These are phyloP conservation scores for Hypoxylon trugodes DNA, from an alignment of 495 filamentous ascomycete species.

Conservation along the genomic window DNA sequence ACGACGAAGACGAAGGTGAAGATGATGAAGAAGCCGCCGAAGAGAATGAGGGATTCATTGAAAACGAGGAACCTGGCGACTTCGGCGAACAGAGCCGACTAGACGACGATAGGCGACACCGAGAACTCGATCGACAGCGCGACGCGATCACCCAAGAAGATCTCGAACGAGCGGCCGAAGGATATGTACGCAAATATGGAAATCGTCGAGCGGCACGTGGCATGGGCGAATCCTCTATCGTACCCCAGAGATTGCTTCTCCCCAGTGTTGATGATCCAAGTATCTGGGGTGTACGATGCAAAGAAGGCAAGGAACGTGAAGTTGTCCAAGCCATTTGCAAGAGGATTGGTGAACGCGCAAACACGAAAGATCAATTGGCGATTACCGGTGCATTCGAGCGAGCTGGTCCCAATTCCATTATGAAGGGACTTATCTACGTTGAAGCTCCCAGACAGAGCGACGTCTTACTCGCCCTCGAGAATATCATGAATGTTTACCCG, in stretches of 20 bases:
- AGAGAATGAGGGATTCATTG: conserved; percentile 82
- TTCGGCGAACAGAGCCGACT: conserved; percentile 82
- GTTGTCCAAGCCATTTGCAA: conserved; percentile 86
- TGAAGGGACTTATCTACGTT: conserved; percentile 95
- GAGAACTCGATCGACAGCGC: conserved; percentile 91
- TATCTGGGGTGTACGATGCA: conserved; percentile 94
- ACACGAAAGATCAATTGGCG: conserved; percentile 76
- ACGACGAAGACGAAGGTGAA: conserved; percentile 91
- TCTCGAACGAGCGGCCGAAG: conserved; percentile 90
- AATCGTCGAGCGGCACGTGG: conserved; percentile 56
- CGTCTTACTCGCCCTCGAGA: conserved; percentile 80
- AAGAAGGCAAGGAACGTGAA: conserved; percentile 93
- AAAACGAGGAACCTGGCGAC: conserved; percentile 90
- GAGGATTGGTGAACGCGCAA: conserved; percentile 78
- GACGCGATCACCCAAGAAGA: conserved; percentile 86
- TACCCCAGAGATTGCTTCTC: conserved; percentile 87
- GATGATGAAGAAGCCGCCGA: conserved; percentile 89
- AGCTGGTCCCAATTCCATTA: conserved; percentile 70
- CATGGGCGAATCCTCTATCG: conserved; percentile 68
- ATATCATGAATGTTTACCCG: conserved; percentile 84
- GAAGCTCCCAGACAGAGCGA: conserved; percentile 89
- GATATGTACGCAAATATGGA: conserved; percentile 84
- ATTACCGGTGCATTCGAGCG: conserved; percentile 93
- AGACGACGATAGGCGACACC: conserved; percentile 88
- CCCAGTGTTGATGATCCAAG: conserved; percentile 94